These are phyloP conservation scores for Sporothrix luriei DNA, from an alignment of 2,329 filamentous ascomycete species.

Conservation along the genomic window DNA sequence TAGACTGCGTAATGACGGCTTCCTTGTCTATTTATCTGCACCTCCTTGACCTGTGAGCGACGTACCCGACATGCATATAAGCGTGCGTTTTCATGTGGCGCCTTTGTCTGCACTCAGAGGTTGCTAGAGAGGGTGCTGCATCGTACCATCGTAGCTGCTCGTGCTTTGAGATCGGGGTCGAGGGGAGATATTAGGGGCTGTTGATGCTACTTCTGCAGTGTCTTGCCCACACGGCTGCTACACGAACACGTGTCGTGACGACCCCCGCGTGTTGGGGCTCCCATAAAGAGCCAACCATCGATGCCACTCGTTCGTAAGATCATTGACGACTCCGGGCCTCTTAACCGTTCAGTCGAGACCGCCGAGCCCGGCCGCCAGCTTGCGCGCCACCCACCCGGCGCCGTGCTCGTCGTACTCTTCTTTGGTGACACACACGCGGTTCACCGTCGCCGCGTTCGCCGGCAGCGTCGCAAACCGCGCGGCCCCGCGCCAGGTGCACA, in stretches of 20 bases:
- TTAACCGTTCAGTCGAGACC: conserved; percentile 32
- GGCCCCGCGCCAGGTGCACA: conserved; percentile 84
- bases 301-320: background rate
- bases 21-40: background rate
- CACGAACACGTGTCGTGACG: too few species aligned
- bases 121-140: conserved; percentile 8
- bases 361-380: conserved; percentile 57
- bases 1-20: background rate
- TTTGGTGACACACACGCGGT: conserved; percentile 74
- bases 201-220: background rate
- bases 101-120: background rate
- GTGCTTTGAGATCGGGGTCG: too few species aligned
- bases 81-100: background rate
- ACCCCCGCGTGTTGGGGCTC: too few species aligned
- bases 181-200: background rate
- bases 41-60: too few species aligned
- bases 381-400: conserved; percentile 70
- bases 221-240: background rate
- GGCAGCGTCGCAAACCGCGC: conserved; percentile 72
- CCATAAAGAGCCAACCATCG: too few species aligned
- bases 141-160: background rate
- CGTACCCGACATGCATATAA: conserved; percentile 11
- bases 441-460: conserved; percentile 66
- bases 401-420: conserved; percentile 90
- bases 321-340: background rate